Percentiles rank a stretch among this genome's conserved stretches.
Evolutionary conservation across 2,329 filamentous ascomycete species (phyloP).

Genomic region (Clarireedia sp.): DNA sequence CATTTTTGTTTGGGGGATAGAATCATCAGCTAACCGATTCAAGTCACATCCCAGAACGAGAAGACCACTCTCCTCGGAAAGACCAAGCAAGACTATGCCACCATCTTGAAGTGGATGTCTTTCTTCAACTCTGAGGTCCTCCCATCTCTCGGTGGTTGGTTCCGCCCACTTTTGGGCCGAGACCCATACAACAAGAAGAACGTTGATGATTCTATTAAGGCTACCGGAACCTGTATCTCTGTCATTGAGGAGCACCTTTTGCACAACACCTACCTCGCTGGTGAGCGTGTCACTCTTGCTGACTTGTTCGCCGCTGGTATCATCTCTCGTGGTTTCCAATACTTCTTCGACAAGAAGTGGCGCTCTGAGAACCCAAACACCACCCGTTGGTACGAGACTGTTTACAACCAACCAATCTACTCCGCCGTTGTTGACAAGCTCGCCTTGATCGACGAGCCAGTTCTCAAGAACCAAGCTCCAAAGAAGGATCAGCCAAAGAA

Average conservation of each 20-base stretch:
- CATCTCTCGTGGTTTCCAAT: slow-evolving; percentile 82
- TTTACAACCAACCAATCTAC: slow-evolving; percentile 90
- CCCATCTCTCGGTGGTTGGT: slow-evolving; percentile 66
- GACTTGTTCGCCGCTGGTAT: slow-evolving; percentile 79
- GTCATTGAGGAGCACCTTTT: slow-evolving; percentile 82
- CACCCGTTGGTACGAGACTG: slow-evolving; percentile 89
- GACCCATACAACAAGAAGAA: slow-evolving; percentile 96
- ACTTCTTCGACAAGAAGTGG: slow-evolving; percentile 88
- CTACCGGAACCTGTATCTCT: slow-evolving; percentile 56
- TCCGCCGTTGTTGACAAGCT: slow-evolving; percentile 68
- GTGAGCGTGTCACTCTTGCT: slow-evolving; percentile 94
- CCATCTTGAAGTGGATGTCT: slow-evolving; percentile 97
- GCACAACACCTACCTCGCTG: slow-evolving; percentile 93
- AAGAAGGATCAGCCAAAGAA: slow-evolving; percentile 71
- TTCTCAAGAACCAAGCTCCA: slow-evolving; percentile 59
- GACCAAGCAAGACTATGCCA: slow-evolving; percentile 98
- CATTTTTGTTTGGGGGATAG: slow-evolving; percentile 10
- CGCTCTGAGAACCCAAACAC: slow-evolving; percentile 75
- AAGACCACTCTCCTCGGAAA: slow-evolving; percentile 99
- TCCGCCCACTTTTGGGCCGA: slow-evolving; percentile 74
- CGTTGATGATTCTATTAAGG: slow-evolving; percentile 72
- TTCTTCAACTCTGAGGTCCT: slow-evolving; percentile 89
- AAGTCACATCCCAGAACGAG: slow-evolving; percentile 99
- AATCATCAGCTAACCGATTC: slow-evolving; percentile 20
- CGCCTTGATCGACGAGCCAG: slow-evolving; percentile 72